These are phyloP conservation scores for Massarina eburnea DNA, from an alignment of 2,329 filamentous ascomycete species.

Conservation along the genomic window DNA sequence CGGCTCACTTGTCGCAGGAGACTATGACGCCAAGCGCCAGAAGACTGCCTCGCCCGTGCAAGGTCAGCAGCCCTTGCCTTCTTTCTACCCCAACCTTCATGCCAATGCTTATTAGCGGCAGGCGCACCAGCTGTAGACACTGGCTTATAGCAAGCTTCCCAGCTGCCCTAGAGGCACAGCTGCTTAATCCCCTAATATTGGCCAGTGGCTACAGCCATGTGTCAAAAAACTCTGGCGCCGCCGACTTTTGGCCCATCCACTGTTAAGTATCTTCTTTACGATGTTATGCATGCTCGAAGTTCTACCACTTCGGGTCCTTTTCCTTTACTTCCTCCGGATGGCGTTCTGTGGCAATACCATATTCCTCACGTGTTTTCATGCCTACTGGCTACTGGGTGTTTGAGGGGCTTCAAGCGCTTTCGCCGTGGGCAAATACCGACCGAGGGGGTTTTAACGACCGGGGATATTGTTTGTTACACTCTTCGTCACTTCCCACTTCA, in stretches of 20 bases:
- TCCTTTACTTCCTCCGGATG: neutral
- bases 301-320: neutral
- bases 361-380: neutral
- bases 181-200: neutral
- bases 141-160: constrained; percentile 4
- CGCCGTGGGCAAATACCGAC: no score
- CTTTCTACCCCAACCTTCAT: constrained; percentile 24
- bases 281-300: constrained; percentile 6
- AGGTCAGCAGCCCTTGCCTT: constrained; percentile 35
- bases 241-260: neutral
- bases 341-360: constrained; percentile 5
- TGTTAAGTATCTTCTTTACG: neutral
- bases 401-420: neutral
- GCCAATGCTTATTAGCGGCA: constrained; percentile 37
- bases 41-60: constrained; percentile 34
- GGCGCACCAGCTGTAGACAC: constrained; percentile 19
- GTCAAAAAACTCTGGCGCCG: neutral
- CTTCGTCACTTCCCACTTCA: no score
- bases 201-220: neutral
- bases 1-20: constrained; percentile 29
- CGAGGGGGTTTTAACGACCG: no score
- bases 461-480: neutral
- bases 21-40: constrained; percentile 41
- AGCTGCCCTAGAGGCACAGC: neutral
- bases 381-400: neutral